Base-by-base conservation (phyloP, 768 basidiomycete genomes). In the Phaffia tasmanica region DNA sequence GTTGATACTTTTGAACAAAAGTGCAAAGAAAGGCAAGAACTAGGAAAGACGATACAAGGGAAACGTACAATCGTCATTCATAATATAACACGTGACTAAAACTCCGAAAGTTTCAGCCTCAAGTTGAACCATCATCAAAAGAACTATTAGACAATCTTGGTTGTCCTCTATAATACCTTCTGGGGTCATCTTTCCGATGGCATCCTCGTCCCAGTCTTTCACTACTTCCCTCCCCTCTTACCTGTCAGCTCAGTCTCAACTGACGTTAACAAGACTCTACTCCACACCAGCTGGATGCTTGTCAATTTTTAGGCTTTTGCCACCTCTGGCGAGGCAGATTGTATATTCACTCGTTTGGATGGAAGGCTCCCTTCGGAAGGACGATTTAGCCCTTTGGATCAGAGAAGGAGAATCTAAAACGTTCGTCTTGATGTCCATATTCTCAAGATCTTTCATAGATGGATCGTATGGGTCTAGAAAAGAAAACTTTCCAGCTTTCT, bases 331-430 rank as follows among this genome's bases (percentile, higher is more conserved):
- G 72, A 81, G 89, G 64, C 91, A 94, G 73, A 79, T 93, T 30
- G 82, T 90, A 42, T 87, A 93, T 85, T 89, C 86, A 74, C 74
- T 91, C 62, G 79, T 94, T 9, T 95, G 92, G 91, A 80, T 92
- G 32, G 92, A 94, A 73, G 81, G 83, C 27, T 78, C 85, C 4
- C 84, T 90, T 59, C 79, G 82, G 0, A 76, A 79, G n/a, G 79
- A 81, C 19, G 86, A 84, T 0, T 85, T 90, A 84, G 77, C 81
- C 6, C 82, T 21, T 89, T 89, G 88, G 85, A 89, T 27, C 80
- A 83, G 35, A 82, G 81, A 16, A 68, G 70, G 68, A 59, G 87
- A 88, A 71, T 82, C 83, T 70, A 85, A 81, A 82, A 83, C 82
- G 89, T 87, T 78, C 70, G 62, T 66, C 18, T 63, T 62, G 18